Conservation (phyloP, 2,329 filamentous ascomycete genomes). For the Drechslerella stenobrocha region DNA sequence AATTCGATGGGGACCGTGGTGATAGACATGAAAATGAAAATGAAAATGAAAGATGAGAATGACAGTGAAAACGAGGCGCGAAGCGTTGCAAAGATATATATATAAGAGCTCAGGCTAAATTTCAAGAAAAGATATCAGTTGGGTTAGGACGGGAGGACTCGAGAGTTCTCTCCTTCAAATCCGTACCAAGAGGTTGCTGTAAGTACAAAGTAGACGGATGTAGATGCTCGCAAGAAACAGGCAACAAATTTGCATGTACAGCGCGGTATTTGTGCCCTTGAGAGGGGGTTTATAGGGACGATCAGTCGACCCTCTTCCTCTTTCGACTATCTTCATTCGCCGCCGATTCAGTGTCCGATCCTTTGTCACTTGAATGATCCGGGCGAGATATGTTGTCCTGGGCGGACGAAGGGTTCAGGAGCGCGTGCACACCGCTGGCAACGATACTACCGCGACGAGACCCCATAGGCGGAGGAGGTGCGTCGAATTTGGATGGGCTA, state of each 20-base stretch:
- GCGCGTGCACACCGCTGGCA: conserved; percentile 53
- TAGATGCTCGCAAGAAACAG: background rate
- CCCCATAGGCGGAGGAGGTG: conserved; percentile 51
- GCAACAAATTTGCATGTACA: background rate
- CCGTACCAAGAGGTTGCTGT: no score
- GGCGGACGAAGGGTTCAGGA: conserved; percentile 52
- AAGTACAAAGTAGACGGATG: conserved; percentile 1
- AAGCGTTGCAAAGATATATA: no score
- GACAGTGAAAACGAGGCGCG: background rate
- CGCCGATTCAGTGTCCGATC: conserved; percentile 32
- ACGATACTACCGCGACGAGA: conserved; percentile 53
- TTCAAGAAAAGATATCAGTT: no score
- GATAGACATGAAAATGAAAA: conserved; percentile 6
- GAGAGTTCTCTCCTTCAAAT: no score
- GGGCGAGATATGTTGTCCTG: conserved; percentile 30
- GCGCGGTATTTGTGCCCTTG: background rate
- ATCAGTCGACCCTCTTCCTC: conserved; percentile 35
- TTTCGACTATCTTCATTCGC: conserved; percentile 39
- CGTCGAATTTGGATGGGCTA: conserved; percentile 47
- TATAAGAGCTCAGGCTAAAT: no score
- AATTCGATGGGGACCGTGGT: conserved; percentile 2
- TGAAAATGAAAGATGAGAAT: background rate
- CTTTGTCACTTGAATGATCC: conserved; percentile 45
- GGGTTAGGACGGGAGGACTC: no score
- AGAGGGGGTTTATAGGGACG: conserved; percentile 3